Evolutionary conservation across 179 eudicot species (phyloP), one percentile per base, ranked within the genome.

Genomic region (Amaranthus tricolor): DNA sequence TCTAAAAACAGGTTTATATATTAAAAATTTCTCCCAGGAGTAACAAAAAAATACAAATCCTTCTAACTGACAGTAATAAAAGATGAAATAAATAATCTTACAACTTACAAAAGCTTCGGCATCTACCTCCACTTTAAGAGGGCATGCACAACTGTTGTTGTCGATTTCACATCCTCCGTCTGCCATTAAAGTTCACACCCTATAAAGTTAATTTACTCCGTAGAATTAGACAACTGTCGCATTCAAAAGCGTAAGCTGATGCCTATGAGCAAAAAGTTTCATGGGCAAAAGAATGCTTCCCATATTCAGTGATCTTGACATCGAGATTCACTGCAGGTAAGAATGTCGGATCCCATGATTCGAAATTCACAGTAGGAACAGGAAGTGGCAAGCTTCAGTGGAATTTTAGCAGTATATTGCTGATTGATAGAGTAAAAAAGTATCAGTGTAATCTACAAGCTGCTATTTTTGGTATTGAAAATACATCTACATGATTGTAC

Each of bases 401-500:
- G 62, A 69, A 54, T 13, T 49, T 44, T 76, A 49, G 74, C 64
- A 76, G 47, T 43, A 71, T 53, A 9, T 52, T 71, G 50, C 68
- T 57, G 62, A 65, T 57, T 57, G 10, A 6, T 31, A 8, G 74
- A 47, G 64, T 59, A 17, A 54, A 70, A 19, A 66, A 54, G 31
- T 52, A 66, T 76, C 17, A 55, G 43, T 72, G 24, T 66, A 73
- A 71, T 71, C 64, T 71, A 70, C 73, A 66, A 45, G 63, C 43
- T 69, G 68, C 31, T 17, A 40, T 55, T 57, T 63, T 70, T 43
- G 59, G 62, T 74, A 72, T 57, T 17, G 66, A 21, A 63, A 76
- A 65, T 24, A 66, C 69, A 51, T 77, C 85, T 88, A 90, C 94
- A 88, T 88, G 77, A 90, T 82, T 77, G 75, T 78, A 79, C 92